Base-by-base conservation (phyloP, 116 monocot genomes). In the Zostera marina region DNA sequence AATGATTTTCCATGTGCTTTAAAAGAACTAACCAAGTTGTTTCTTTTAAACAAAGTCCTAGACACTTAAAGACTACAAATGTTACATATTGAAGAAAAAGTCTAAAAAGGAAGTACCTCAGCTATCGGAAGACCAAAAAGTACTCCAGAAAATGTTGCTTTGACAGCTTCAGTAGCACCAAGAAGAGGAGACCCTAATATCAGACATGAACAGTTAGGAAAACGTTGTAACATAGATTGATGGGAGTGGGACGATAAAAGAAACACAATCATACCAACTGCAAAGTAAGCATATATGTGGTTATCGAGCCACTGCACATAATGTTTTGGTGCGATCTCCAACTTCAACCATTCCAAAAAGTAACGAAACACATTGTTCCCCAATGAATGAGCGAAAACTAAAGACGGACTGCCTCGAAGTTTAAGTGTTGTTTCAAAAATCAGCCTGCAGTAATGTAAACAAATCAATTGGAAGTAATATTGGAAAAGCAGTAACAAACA, bases 351-450 rank as follows among this genome's bases (percentile, higher is more conserved):
- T 65, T 94, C 94, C 73, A 94, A 58, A 62, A 94, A 94, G 59
- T 94, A 88, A 46, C 88, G 94, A 61, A 94, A 94, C 45, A 94
- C 88, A 78, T 94, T 94, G 66, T 94, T 94, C 26, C 94, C 94
- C 65, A 94, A 67, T 10, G 94, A 94, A 72, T 94, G 94, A 60
- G 88, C 94, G 76, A 94, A 88, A 44, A 94, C 94, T 47, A 94
- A 65, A 17, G 88, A 88, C 24, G 94, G 85, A 0, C 94, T 85
- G 3, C 88, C 94, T 67, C 82, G 88, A 70, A 88, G 82, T 76
- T 88, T 94, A 40, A 88, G 70, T 52, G 77, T 69, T 16, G 82
- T 80, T 75, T 94, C 94, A 76, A 94, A 94, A 51, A 80, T 88
- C 69, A 94, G 72, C 53, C 94, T 94, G 73, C 44, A 59, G 39